Conservation (phyloP, 768 basidiomycete species). For the Russula brevipes region DNA sequence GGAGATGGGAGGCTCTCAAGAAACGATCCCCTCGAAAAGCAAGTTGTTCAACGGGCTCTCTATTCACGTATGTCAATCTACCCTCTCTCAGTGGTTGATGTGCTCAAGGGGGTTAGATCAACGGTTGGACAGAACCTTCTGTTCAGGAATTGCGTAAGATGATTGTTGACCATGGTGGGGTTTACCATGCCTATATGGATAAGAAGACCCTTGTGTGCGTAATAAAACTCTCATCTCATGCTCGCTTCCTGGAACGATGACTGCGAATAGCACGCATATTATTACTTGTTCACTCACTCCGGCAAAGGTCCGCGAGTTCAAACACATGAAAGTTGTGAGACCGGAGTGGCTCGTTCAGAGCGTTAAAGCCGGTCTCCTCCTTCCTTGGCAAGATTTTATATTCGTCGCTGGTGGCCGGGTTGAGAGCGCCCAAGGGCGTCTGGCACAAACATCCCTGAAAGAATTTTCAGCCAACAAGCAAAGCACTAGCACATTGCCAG, state of each 20-base stretch:
- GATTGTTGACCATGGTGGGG: constrained; percentile 77
- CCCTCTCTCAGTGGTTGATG: constrained; percentile 1
- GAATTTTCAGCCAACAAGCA: constrained; percentile 25
- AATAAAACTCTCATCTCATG: constrained; percentile 1
- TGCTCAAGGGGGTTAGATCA: constrained; percentile 50
- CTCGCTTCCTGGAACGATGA: not conserved
- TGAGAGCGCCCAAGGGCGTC: constrained; percentile 48
- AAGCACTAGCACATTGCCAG: not conserved
- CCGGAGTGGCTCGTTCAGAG: constrained; percentile 89
- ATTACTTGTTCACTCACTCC: constrained; percentile 88
- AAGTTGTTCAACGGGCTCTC: constrained; percentile 67
- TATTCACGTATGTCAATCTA: constrained; percentile 63
- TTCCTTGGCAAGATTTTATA: constrained; percentile 77
- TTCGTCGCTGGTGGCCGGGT: constrained; percentile 47
- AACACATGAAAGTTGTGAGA: constrained; percentile 81
- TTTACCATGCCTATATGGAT: constrained; percentile 79
- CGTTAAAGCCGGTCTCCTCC: constrained; percentile 54
- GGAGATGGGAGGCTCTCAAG: constrained; percentile 31
- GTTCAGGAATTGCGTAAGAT: constrained; percentile 78
- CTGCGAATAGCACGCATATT: constrained; percentile 68
- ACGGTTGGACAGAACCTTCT: constrained; percentile 85
- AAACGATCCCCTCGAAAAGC: constrained; percentile 31
- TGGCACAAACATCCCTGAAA: constrained; percentile 36
- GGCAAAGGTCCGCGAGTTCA: constrained; percentile 83
- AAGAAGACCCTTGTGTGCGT: constrained; percentile 69